These are phyloP conservation scores for Hortaea werneckii DNA, from an alignment of 2,329 filamentous ascomycete species.

Conservation along the genomic window DNA sequence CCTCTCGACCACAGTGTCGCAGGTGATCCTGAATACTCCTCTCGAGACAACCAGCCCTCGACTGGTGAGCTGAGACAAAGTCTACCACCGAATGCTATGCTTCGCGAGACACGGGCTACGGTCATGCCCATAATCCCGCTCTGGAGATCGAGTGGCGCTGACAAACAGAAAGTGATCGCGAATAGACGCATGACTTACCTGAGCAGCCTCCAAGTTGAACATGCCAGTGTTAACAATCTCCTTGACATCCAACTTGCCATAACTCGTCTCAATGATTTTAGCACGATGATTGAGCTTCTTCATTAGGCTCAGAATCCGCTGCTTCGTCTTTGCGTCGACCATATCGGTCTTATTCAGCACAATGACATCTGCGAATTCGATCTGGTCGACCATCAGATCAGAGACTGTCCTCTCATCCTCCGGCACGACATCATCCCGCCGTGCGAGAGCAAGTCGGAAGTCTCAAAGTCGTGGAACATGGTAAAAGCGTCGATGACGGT, in stretches of 20 bases:
- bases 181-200: constrained; percentile 28
- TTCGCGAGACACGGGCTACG: no score
- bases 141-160: no score
- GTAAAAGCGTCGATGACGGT: constrained; percentile 66
- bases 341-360: constrained; percentile 61
- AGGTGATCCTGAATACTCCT: no score
- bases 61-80: no score
- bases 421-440: constrained; percentile 48
- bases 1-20: no score
- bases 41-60: no score
- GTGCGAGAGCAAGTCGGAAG: constrained; percentile 54
- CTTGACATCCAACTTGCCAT: constrained; percentile 49
- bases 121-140: no score
- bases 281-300: constrained; percentile 55
- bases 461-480: constrained; percentile 62
- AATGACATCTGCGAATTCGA: constrained; percentile 67
- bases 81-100: no score
- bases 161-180: no score
- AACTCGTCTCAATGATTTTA: constrained; percentile 51
- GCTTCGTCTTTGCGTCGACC: constrained; percentile 36
- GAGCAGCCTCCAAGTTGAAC: constrained; percentile 55
- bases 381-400: constrained; percentile 66
- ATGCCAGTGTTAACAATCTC: constrained; percentile 56
- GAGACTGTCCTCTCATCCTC: constrained; percentile 67
- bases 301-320: constrained; percentile 15